A percentile compares a stretch with the other conserved stretches of the same genome.
These are phyloP conservation scores for Diospyros lotus DNA, from an alignment of 148 eudicot genomes.

Conservation along the genomic window DNA sequence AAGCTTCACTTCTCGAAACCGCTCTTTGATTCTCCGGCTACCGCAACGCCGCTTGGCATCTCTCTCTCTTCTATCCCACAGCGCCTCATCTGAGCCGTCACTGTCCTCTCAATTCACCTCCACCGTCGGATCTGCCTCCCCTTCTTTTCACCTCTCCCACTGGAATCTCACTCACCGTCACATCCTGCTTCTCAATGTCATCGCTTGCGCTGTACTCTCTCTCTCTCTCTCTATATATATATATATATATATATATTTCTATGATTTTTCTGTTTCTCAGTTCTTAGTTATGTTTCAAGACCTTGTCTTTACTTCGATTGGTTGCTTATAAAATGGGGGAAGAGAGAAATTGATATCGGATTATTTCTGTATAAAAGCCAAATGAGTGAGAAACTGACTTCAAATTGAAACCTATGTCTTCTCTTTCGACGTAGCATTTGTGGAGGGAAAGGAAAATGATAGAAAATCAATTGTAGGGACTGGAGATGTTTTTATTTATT, in stretches of 20 bases:
- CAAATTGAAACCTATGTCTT: too few species aligned
- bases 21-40: constrained; percentile 20
- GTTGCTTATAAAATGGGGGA: background rate
- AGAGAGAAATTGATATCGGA: background rate
- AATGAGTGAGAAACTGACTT: too few species aligned
- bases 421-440: too few species aligned
- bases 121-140: constrained; percentile 45
- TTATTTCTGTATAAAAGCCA: background rate
- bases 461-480: too few species aligned
- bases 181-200: constrained; percentile 45
- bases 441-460: too few species aligned
- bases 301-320: constrained; percentile 2
- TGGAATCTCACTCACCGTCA: constrained; percentile 59
- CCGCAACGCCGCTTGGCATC: constrained; percentile 30
- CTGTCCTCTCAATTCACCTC: constrained; percentile 41
- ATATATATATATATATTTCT: background rate
- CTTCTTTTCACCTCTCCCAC: constrained; percentile 32
- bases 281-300: background rate
- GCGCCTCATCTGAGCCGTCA: constrained; percentile 38
- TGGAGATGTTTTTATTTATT: too few species aligned
- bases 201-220: constrained; percentile 60
- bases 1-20: constrained; percentile 11
- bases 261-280: background rate
- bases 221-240: constrained; percentile 9
- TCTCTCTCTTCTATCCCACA: constrained; percentile 24